Evolutionary conservation across 2,329 filamentous ascomycete species (phyloP), one percentile per base, ranked within the genome.

Genomic region (Botrytis galanthina): DNA sequence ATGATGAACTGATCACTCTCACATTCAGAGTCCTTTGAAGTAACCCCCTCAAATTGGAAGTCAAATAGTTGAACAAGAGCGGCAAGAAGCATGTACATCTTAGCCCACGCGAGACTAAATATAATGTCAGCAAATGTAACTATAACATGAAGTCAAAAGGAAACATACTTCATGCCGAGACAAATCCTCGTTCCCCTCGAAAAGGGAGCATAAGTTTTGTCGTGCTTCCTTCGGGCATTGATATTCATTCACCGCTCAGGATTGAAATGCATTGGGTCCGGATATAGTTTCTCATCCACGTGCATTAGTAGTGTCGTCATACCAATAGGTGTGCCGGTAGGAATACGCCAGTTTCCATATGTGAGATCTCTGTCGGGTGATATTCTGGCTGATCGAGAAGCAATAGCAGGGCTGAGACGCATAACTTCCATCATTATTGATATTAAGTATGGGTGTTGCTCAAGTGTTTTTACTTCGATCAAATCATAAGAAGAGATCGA

Each of bases 191-290:
- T 79, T 1, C 83, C 84, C 69, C 81, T 84, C 5, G 81, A 82
- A 74, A 85, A 86, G 0, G 82, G 68, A 29, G 85, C 78, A 70
- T 85, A 81, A 57, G 79, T 81, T 32, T 79, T 80, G 39, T 84
- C 81, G 0, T 83, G 71, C 20, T 42, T 66, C 35, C 79, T 80
- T 44, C 85, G 83, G 14, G 79, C 78, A 44, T 63, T 44, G 2
- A 78, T 78, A 42, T 81, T 81, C 12, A 84, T 75, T 81, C 82
- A 85, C 3, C 84, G 81, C 63, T 84, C 83, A 0, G 84, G 83
- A 18, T 77, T 70, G 73, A 83, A 85, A 2, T 75, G 70, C 48
- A 83, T 78, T 2, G 83, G 80, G 12, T 85, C 78, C 0, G 83
- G 78, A 72, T 80, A 83, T 37, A 82, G 71, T 14, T 74, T 77